Conservation (phyloP, 768 basidiomycete species). For the Suillus variegatus region DNA sequence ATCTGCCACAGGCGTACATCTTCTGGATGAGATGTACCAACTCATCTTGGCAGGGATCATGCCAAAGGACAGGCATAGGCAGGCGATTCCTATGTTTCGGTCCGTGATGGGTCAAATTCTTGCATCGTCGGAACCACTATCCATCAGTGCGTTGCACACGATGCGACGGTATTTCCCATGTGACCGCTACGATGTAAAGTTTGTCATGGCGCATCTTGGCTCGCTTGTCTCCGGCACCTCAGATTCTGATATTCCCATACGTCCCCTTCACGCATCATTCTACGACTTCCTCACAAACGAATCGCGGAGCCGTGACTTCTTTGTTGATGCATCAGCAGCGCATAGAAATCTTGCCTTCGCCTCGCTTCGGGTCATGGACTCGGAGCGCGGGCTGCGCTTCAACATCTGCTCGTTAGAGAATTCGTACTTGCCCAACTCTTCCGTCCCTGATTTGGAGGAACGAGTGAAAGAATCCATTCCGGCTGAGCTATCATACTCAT, state of each 20-base stretch:
- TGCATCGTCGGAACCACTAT: slow-evolving; percentile 7
- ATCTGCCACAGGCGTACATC: no score
- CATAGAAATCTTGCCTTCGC: slow-evolving; percentile 13
- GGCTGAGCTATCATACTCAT: not conserved
- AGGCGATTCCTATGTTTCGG: no score
- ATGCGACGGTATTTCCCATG: no score
- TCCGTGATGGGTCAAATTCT: slow-evolving; percentile 3
- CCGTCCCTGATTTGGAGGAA: not conserved
- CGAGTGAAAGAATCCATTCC: not conserved
- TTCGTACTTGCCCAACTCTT: not conserved
- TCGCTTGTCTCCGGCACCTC: not conserved
- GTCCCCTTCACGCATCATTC: slow-evolving; percentile 28
- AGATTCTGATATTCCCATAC: slow-evolving; percentile 5
- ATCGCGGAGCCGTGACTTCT: slow-evolving; percentile 15
- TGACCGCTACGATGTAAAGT: no score
- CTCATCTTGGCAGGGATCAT: slow-evolving; percentile 5
- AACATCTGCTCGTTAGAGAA: not conserved
- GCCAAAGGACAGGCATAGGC: not conserved
- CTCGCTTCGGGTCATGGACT: slow-evolving; percentile 15
- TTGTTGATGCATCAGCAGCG: not conserved
- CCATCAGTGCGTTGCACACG: not conserved
- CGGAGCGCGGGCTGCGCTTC: not conserved
- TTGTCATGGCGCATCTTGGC: no score
- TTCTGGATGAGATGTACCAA: slow-evolving; percentile 5
- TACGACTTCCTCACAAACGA: slow-evolving; percentile 23